These are phyloP conservation scores for Quercus aquifolioides DNA, from an alignment of 306 rosid species.

Conservation along the genomic window DNA sequence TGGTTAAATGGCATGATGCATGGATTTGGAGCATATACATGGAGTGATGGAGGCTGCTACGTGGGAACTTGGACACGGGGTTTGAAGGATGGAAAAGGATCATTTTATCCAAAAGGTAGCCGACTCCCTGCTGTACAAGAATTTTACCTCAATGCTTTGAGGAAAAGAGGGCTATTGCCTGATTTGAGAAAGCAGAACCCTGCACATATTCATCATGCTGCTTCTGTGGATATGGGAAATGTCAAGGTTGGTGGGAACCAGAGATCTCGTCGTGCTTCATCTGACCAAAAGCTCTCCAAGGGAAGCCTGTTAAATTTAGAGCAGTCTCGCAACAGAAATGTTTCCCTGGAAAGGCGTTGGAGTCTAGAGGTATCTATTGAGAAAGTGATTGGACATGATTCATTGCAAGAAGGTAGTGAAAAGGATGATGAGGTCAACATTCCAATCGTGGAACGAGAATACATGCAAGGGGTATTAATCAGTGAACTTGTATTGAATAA, in stretches of 20 bases:
- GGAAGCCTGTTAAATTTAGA: constrained; percentile 75
- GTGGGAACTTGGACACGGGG: constrained; percentile 98
- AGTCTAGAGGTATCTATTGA: constrained; percentile 97
- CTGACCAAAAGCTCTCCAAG: constrained; percentile 51
- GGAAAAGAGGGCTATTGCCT: constrained; percentile 91
- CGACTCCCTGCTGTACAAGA: constrained; percentile 87
- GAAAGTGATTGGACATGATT: constrained; percentile 69
- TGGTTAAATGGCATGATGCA: constrained; percentile 96
- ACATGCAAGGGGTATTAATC: constrained; percentile 96
- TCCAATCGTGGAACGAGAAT: constrained; percentile 90
- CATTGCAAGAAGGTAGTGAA: constrained; percentile 45
- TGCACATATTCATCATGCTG: constrained; percentile 77
- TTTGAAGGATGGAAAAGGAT: constrained; percentile 94
- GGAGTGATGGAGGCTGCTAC: constrained; percentile 95
- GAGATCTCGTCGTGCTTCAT: constrained; percentile 49
- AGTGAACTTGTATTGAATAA: constrained; percentile 74
- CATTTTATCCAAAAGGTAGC: constrained; percentile 84
- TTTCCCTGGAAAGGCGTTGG: constrained; percentile 97
- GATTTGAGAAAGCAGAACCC: constrained; percentile 77
- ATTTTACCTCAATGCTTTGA: constrained; percentile 81
- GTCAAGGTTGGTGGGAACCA: constrained; percentile 57
- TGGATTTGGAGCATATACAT: constrained; percentile 87
- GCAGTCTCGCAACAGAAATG: constrained; percentile 66
- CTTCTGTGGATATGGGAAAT: constrained; percentile 64
- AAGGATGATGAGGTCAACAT: constrained; percentile 38